Base-by-base conservation (phyloP, 371 early-diverging fungal genomes). In the Capillidium rhysosporum region DNA sequence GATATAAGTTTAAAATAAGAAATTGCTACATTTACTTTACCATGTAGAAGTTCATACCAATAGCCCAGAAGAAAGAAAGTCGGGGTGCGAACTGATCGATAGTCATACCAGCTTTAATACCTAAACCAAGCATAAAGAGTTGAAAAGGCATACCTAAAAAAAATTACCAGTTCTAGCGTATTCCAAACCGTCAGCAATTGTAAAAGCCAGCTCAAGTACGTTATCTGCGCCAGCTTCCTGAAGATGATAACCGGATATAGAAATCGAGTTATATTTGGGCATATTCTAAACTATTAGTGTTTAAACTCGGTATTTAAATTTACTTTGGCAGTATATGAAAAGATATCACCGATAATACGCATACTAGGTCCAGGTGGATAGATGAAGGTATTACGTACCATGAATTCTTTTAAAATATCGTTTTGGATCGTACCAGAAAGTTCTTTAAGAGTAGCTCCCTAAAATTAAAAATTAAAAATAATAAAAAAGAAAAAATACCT, bases 21-120 rank as follows among this genome's bases (percentile, higher is more conserved):
- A 38, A 38, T 38, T 9, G 14, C n/a, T 9, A 10, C 23, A 16
- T 23, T 46, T 21, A 45, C n/a, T 31, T 41, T 57, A 64, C 66
- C 89, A 88, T 88, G 67, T 85, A 88, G 60, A 86, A 88, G 70
- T 87, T 88, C 89, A 88, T 88, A 12, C 87, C 89, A 40, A 88
- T 79, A 23, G 80, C 87, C 73, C 85, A 88, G 68, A 88, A 88
- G 77, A 88, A 88, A 25, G 86, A 86, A 40, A 88, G 65, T 14
- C 89, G 77, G 3, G 89, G 89, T 0, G 86, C 87, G 62, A 88
- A 88, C 56, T 86, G 67, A 57, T 88, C 87, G 1, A 88, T 76
- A 0, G 81, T 73, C 84, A 88, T 79, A 10, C 87, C 89, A 1
- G 85, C 77, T 59, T 70, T 70, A 25, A 87, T 63, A 40, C 87